Base-by-base conservation (phyloP, 2,329 filamentous ascomycete genomes). In the Claviceps maximensis region DNA sequence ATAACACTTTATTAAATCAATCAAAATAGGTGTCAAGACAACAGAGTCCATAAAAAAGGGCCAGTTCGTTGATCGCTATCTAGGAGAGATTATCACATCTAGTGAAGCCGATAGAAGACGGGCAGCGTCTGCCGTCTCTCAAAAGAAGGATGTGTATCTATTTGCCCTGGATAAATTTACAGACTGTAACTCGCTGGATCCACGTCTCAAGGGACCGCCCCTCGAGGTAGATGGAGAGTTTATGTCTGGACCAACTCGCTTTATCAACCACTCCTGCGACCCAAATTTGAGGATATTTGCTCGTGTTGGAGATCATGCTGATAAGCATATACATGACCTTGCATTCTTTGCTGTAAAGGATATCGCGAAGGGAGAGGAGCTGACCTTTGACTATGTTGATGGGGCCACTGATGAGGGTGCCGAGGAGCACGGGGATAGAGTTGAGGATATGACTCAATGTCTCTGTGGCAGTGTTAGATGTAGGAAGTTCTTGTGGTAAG, bases 151-250 rank as follows among this genome's bases (percentile, higher is more conserved):
- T 23, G 81, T 86, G 0, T 93, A 93, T 59, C 75, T 93, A 1
- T 93, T 91, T 65, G 81, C 78, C 1, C 78, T 94, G 1, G 88
- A 94, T 71, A 93, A 93, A 63, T 91, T 90, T 63, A 78, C 74
- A 1, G 77, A 85, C 52, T 69, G 73, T 0, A 59, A 73, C 6
- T 80, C 77, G 1, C 68, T 74, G 10, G 79, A 84, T 55, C 68
- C 71, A n/a, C 71, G 79, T 1, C 72, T 85, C 0, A 71, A 74
- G 3, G 76, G 74, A 0, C 69, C 75, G 6, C 74, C 80, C 17
- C 68, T 85, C 4, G 80, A 83, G 57, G 76, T 83, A 0, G 82
- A 83, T 53, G 88, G 88, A 12, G 83, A 90, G 64, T 86, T 85
- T 64, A 81, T 84, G 72, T 86, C 87, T 1, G 86, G 86, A 0